phyloP scores from a whole-genome alignment of 1,284 basidiomycete genomes.

The Microstroma glucosiphilum region DNA sequence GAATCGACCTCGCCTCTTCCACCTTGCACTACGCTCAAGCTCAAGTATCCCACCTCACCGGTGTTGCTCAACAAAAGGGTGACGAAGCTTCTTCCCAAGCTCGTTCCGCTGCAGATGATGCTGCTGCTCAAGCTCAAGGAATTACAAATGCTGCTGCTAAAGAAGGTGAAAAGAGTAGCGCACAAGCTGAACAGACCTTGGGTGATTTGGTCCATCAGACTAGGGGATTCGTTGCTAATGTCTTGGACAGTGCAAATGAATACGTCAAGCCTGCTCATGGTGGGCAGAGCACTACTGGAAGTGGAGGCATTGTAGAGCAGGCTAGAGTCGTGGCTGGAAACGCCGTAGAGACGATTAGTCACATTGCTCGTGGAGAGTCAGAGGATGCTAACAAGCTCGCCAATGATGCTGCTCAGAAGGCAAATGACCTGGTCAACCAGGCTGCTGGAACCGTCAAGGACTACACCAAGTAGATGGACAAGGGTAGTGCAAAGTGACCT shows the following conservation, averaged over 20 bases:
- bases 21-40: constrained; percentile 8
- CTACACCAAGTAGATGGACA: not conserved
- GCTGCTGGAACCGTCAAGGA: constrained; percentile 8
- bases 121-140: not conserved
- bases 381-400: not conserved
- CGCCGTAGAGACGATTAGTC: constrained; percentile 7
- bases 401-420: constrained; percentile 8
- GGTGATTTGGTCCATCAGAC: constrained; percentile 12
- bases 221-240: constrained; percentile 9
- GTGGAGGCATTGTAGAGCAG: constrained; percentile 11
- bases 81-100: constrained; percentile 12
- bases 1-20: constrained; percentile 10
- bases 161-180: constrained; percentile 10
- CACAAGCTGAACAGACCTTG: constrained; percentile 13
- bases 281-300: not conserved
- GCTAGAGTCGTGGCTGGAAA: constrained; percentile 12
- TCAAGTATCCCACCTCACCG: constrained; percentile 4
- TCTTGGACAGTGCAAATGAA: constrained; percentile 12
- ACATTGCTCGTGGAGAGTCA: constrained; percentile 6
- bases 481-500: too few species aligned
- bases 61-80: constrained; percentile 7
- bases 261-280: constrained; percentile 12
- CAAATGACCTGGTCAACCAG: constrained; percentile 5
- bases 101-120: constrained; percentile 9
- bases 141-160: constrained; percentile 11